Conservation (phyloP, 164 flowering plant genomes). For the Amborella trichopoda region DNA sequence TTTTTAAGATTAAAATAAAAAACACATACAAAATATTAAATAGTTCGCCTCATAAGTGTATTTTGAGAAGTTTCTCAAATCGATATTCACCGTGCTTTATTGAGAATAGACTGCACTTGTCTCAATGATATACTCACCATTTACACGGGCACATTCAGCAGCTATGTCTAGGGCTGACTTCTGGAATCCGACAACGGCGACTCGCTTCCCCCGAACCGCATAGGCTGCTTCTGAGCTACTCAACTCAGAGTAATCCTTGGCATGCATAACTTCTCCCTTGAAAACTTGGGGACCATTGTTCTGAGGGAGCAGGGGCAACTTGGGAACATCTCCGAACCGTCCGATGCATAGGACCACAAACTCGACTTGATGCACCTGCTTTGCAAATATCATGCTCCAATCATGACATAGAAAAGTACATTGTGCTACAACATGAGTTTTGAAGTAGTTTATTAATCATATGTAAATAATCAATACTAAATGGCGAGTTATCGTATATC, state of each 20-base stretch:
- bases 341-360: constrained; percentile 49
- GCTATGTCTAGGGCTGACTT: constrained; percentile 53
- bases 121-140: constrained; percentile 15
- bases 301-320: constrained; percentile 32
- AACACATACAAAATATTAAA: too few relatives aligned
- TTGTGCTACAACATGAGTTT: too few relatives aligned
- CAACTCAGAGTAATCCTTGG: constrained; percentile 53
- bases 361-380: constrained; percentile 9
- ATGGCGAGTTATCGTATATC: too few relatives aligned
- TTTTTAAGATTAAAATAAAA: too few relatives aligned
- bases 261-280: constrained; percentile 38
- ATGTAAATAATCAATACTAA: too few relatives aligned
- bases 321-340: constrained; percentile 36
- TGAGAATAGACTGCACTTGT: background rate
- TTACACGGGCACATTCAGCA: constrained; percentile 22
- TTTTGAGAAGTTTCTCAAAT: too few relatives aligned
- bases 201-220: constrained; percentile 23
- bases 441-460: too few relatives aligned
- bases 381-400: too few relatives aligned
- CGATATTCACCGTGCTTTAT: too few relatives aligned
- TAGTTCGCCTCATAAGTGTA: too few relatives aligned
- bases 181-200: constrained; percentile 34
- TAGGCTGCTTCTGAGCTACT: constrained; percentile 20
- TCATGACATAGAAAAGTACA: too few relatives aligned
- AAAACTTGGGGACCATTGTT: constrained; percentile 37